phyloP scores from a whole-genome alignment of 441 rosid species.

The Geranium incanum region DNA sequence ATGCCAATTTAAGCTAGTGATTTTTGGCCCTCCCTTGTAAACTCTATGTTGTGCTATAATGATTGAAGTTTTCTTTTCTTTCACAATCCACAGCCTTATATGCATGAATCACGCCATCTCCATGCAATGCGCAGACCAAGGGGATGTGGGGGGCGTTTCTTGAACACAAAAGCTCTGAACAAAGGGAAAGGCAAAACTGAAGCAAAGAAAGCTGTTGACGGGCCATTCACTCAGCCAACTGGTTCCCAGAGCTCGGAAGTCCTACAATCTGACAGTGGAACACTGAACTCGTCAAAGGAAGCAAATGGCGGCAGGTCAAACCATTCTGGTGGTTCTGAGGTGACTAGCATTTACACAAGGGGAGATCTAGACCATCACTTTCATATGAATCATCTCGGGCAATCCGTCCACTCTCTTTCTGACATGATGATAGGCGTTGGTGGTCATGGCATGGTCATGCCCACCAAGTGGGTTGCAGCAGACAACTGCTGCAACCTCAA shows the following conservation, averaged over 20 bases:
- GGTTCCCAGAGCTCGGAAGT: conserved; percentile 74
- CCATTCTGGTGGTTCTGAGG: conserved; percentile 58
- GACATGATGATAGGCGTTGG: conserved; percentile 30
- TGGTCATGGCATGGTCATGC: conserved; percentile 36
- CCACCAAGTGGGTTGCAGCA: conserved; percentile 58
- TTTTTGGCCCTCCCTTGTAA: too few relatives aligned
- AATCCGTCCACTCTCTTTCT: conserved; percentile 38
- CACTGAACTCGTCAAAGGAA: conserved; percentile 44
- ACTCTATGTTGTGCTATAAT: neutral
- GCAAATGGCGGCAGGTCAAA: conserved; percentile 33
- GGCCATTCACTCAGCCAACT: conserved; percentile 31
- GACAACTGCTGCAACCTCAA: conserved; percentile 47
- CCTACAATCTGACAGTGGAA: conserved; percentile 55
- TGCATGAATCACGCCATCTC: conserved; percentile 82
- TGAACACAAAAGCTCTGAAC: conserved; percentile 45
- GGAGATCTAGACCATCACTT: conserved; percentile 24
- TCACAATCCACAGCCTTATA: conserved; percentile 50
- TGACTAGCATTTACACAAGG: conserved; percentile 55
- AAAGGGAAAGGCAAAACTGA: conserved; percentile 25
- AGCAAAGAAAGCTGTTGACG: conserved; percentile 24
- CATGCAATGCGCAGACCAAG: conserved; percentile 90
- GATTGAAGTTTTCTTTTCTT: conserved; percentile 11
- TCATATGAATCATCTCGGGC: conserved; percentile 22
- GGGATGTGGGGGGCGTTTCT: conserved; percentile 82
- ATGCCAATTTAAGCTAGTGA: too few relatives aligned